phyloP scores from a whole-genome alignment of 2,329 filamentous ascomycete genomes.

The Pseudogymnoascus sp. region DNA sequence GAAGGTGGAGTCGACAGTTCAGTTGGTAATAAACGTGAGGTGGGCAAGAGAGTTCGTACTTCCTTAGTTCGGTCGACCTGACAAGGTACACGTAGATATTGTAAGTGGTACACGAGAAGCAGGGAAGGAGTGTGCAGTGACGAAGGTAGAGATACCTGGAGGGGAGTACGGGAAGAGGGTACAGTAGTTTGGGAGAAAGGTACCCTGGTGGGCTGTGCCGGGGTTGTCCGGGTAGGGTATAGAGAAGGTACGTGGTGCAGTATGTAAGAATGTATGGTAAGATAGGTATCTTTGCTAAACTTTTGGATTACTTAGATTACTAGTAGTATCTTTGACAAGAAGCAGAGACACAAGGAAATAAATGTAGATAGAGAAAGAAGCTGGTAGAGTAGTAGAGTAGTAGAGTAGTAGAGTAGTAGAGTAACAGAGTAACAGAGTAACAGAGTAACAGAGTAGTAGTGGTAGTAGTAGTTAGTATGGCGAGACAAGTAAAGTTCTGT shows the following conservation, averaged over 20 bases:
- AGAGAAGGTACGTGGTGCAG: neutral
- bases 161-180: neutral
- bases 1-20: neutral
- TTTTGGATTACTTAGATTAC: neutral
- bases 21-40: slow-evolving; percentile 5
- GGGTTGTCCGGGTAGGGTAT: slow-evolving; percentile 3
- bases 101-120: neutral
- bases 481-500: neutral
- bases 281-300: neutral
- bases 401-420: neutral
- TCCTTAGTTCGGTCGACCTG: slow-evolving; percentile 8
- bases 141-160: neutral
- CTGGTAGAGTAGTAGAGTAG: neutral
- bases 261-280: neutral
- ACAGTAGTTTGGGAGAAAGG: neutral
- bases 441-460: neutral
- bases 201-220: slow-evolving; percentile 6
- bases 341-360: neutral
- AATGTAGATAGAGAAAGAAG: neutral
- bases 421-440: neutral
- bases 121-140: neutral
- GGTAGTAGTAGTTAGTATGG: neutral
- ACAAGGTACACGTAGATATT: slow-evolving; percentile 3
- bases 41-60: slow-evolving; percentile 8
- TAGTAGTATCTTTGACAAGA: neutral